Percentiles rank a stretch among this genome's conserved stretches.
Evolutionary conservation across 441 rosid species (phyloP).

Genomic region (Viola pubescens): DNA sequence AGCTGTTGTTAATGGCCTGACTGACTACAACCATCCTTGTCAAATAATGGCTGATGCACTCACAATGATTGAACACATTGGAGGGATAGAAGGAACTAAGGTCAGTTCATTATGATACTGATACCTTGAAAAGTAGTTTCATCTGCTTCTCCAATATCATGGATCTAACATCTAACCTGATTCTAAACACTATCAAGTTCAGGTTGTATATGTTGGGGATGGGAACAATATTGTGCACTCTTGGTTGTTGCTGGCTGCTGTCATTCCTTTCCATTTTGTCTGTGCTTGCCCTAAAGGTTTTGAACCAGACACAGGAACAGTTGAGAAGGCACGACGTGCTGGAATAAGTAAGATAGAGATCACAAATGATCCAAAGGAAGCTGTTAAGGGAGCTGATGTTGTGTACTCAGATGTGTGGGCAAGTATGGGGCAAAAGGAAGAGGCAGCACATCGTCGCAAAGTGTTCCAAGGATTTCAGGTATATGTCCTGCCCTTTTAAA

Average conservation of each 20-base stretch:
- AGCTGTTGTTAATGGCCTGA: conserved; percentile 84
- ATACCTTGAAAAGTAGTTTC: conserved; percentile 5
- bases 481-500: neutral
- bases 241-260: conserved; percentile 81
- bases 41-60: conserved; percentile 99
- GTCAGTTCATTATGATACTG: conserved; percentile 24
- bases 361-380: conserved; percentile 78
- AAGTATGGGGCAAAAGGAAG: conserved; percentile 98
- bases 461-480: conserved; percentile 97
- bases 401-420: conserved; percentile 99
- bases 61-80: conserved; percentile 83
- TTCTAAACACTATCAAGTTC: conserved; percentile 15
- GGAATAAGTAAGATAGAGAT: conserved; percentile 95
- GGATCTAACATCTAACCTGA: neutral
- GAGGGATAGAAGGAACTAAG: conserved; percentile 86
- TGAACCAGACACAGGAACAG: conserved; percentile 82
- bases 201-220: conserved; percentile 98
- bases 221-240: conserved; percentile 97
- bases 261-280: conserved; percentile 88
- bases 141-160: neutral
- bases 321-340: conserved; percentile 59
- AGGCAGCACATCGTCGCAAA: conserved; percentile 79
- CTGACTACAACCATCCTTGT: conserved; percentile 94
- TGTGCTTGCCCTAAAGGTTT: conserved; percentile 91
- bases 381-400: conserved; percentile 88